Percentiles rank a stretch among this genome's conserved stretches.
phyloP scores from a whole-genome alignment of 139 green algal genomes.

The Astrephomene gubernaculifera region DNA sequence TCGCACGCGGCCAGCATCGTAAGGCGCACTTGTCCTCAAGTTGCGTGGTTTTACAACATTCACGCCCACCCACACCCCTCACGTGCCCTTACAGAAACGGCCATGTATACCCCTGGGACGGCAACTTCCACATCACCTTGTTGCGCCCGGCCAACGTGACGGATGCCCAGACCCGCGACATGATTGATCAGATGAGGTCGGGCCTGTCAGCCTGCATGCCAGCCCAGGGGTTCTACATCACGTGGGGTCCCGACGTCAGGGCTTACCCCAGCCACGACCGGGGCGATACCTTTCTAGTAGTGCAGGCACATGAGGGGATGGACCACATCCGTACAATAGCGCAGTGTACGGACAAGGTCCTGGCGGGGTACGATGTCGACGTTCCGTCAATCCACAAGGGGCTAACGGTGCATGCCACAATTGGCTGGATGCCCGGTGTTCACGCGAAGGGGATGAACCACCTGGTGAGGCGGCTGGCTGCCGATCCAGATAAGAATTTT shows the following conservation, averaged over 20 bases:
- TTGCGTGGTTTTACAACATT: no score
- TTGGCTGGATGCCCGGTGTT: not conserved
- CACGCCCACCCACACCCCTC: no score
- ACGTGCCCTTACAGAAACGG: no score
- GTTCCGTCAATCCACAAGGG: not conserved
- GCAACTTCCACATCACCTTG: no score
- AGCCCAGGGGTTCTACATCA: not conserved
- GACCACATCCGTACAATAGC: not conserved
- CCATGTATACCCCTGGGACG: no score
- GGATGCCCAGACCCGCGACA: not conserved
- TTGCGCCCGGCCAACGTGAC: not conserved
- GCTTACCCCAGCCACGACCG: not conserved
- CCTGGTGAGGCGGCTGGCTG: not conserved
- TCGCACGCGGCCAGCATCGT: no score
- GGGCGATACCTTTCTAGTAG: not conserved
- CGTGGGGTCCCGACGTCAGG: not conserved
- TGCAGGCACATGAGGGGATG: not conserved
- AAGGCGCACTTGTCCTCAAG: no score
- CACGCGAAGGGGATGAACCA: not conserved
- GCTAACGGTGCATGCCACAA: not conserved
- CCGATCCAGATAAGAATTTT: not conserved
- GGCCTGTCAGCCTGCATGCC: not conserved
- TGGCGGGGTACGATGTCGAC: not conserved
- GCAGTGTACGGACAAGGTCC: not conserved
- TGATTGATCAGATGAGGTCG: not conserved